Evolutionary conservation across 148 eudicot genomes (phyloP).

Genomic region (Pouteria glomerata): DNA sequence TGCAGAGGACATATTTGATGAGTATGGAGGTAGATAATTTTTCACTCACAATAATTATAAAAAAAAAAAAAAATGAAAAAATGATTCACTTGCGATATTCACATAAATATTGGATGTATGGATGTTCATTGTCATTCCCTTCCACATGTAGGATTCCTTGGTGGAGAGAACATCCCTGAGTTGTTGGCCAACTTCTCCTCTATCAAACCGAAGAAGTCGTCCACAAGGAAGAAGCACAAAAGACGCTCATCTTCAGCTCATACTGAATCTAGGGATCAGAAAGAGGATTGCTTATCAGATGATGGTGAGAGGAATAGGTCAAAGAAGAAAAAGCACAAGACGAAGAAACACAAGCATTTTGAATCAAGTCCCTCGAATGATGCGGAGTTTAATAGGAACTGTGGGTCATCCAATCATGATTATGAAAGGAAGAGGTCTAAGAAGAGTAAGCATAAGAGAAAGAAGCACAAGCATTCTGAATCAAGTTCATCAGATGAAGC

Average conservation of each 20-base stretch:
- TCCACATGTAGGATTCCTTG: slow-evolving; percentile 63
- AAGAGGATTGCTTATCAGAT: slow-evolving; percentile 14
- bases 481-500: slow-evolving; percentile 32
- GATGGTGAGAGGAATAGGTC: slow-evolving; percentile 33
- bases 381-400: not conserved
- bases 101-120: not conserved
- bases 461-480: slow-evolving; percentile 23
- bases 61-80: no score
- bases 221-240: slow-evolving; percentile 43
- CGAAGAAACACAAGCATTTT: slow-evolving; percentile 28
- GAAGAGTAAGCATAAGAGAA: slow-evolving; percentile 23
- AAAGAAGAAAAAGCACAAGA: slow-evolving; percentile 24
- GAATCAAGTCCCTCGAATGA: slow-evolving; percentile 22
- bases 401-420: slow-evolving; percentile 15
- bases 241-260: slow-evolving; percentile 24
- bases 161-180: slow-evolving; percentile 55
- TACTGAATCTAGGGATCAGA: slow-evolving; percentile 6
- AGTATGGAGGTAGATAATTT: slow-evolving; percentile 77
- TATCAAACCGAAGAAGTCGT: slow-evolving; percentile 45
- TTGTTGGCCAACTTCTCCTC: slow-evolving; percentile 57
- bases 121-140: slow-evolving; percentile 11
- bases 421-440: slow-evolving; percentile 26
- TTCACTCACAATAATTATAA: not conserved
- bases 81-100: not conserved
- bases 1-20: slow-evolving; percentile 97